Evolutionary conservation across 164 flowering plant species (phyloP), one percentile per base, ranked within the genome.

Genomic region (Euptelea pleiosperma): DNA sequence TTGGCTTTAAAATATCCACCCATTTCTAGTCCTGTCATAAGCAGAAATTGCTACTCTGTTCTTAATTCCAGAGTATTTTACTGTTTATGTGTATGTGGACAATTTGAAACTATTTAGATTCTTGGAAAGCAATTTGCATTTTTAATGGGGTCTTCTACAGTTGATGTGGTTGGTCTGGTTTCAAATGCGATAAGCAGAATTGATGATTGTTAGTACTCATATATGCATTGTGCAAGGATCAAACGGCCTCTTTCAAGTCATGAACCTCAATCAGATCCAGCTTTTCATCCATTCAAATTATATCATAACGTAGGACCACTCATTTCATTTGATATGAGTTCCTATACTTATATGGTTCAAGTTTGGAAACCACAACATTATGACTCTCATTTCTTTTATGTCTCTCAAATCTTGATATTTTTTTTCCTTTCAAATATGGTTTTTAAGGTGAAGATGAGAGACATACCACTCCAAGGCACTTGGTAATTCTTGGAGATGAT

Each of bases 401-500:
- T 40, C 12, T 57, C 55, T 63, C n/a, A 28, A 19, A 12, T 16
- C 2, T 29, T 30, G 15, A 36, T 44, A 0, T 42, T 15, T 9
- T 7, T 35, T 30, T 18, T 36, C 4, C 36, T n/a, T 56, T 14
- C 42, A 16, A 25, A 16, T 53, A 2, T 36, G 14, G 6, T 39
- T 60, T 40, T 41, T 36, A n/a, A 75, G 82, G 73, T 58, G 65
- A 41, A 45, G 69, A 58, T 35, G 67, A 57, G 43, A 69, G 59
- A 40, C 36, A 48, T 24, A 18, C 56, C 16, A 9, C 59, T 51
- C 34, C 67, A 43, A 79, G 72, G 59, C 57, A 52, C 41, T 31
- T 86, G 59, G 64, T 76, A 60, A 77, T 84, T 60, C 77, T 91
- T 44, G 98, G 98, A 63, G 91, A 75, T 52, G 83, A 79, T 65